Conservation (phyloP, 495 filamentous ascomycete genomes). For the Apodospora peruviana region DNA sequence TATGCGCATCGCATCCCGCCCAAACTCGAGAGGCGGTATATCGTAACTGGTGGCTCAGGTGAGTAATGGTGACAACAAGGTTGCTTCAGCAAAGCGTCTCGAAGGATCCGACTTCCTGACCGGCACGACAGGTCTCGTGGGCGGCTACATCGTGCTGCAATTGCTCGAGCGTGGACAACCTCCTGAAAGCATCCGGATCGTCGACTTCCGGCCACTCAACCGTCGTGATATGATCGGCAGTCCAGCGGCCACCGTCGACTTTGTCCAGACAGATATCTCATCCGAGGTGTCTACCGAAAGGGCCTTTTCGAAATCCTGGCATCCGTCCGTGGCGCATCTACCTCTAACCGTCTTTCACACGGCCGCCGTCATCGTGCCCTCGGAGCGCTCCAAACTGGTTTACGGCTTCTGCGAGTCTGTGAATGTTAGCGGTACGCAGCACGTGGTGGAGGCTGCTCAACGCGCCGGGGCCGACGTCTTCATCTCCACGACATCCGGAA, state of each 20-base stretch:
- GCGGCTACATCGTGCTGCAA: conserved; percentile 39
- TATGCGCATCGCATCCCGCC: conserved; percentile 45
- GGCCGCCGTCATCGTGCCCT: conserved; percentile 39
- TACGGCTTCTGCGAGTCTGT: conserved; percentile 36
- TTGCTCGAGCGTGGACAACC: conserved; percentile 37
- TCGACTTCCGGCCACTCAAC: conserved; percentile 33
- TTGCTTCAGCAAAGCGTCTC: too few relatives aligned
- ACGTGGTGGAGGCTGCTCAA: conserved; percentile 49
- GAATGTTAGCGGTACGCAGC: conserved; percentile 56
- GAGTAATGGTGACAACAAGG: conserved; percentile 16
- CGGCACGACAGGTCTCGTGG: conserved; percentile 31
- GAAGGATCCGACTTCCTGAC: too few relatives aligned
- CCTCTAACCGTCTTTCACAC: conserved; percentile 43
- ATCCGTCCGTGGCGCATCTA: conserved; percentile 17
- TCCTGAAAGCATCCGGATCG: conserved; percentile 34
- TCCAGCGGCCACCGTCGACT: conserved; percentile 26
- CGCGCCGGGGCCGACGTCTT: conserved; percentile 46
- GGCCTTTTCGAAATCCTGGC: conserved; percentile 36
- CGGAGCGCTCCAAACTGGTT: conserved; percentile 32
- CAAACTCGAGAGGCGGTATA: conserved; percentile 49
- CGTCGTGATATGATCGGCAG: conserved; percentile 30
- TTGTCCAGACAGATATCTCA: conserved; percentile 37
- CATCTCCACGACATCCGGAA: conserved; percentile 55
- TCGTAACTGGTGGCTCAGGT: conserved; percentile 56
- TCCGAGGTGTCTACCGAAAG: conserved; percentile 25